Base-by-base conservation (phyloP, 129 eudicot species). In the Arctium minus region DNA sequence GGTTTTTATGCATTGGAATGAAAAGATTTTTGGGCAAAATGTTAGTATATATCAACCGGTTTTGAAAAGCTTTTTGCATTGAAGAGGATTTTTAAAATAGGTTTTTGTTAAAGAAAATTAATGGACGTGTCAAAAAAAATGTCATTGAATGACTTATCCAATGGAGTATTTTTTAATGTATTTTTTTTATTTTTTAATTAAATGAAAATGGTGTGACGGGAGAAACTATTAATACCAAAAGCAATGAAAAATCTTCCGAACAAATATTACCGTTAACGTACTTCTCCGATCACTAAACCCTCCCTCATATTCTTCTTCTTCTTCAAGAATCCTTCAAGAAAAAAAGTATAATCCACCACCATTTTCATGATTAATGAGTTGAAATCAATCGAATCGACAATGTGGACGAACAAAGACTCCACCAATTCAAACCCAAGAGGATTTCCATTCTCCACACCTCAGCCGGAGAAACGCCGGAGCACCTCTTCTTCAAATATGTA, bases 401-500 rank as follows among this genome's bases (percentile, higher is more conserved):
- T 83, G 82, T 77, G 82, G 86, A 70, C 60, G 32, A 60, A 83
- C 86, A 84, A 73, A 78, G 80, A 79, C 67, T 53, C 78, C 17
- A 39, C 8, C 72, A 80, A 35, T 64, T 48, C 81, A 83, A 77
- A 77, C 12, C 38, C 79, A 33, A 32, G 77, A 36, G 82, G 82
- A 1, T 70, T 81, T 8, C 70, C 88, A 29, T 82, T 80, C 79
- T 89, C 88, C 11, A 71, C 93, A 9, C 86, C 93, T 72, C 87
- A 73, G 60, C 80, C 83, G 80, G 87, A 84, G 75, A 84, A 65
- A 65, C 78, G 78, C 9, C 82, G 86, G 77, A 69, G 3, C 67
- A 68, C 2, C 67, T 81, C 29, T 81, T 76, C 72, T 67, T 83
- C 85, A 9, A 74, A 42, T 15, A 13, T 60, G 10, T 81, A 74